Evolutionary conservation across 2,329 filamentous ascomycete genomes (phyloP).

Genomic region (Ophiosphaerella herpotricha): DNA sequence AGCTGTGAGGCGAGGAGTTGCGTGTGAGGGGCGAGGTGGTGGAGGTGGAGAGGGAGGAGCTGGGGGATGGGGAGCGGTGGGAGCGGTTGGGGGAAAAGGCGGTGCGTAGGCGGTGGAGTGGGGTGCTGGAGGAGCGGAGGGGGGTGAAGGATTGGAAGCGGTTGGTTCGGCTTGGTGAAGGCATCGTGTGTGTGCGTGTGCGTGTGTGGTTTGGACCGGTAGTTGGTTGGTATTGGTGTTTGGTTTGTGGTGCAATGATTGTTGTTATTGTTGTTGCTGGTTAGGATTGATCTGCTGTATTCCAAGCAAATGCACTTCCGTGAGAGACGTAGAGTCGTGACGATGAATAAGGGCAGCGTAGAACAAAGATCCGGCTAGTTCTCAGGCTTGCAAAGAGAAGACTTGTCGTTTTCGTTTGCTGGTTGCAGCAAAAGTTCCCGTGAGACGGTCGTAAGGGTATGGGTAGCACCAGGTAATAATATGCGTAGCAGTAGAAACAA

Average conservation of each 20-base stretch:
- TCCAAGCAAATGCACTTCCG: too few species aligned
- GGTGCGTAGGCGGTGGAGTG: conserved; percentile 40
- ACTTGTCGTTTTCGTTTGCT: too few species aligned
- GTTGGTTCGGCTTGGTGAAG: conserved; percentile 40
- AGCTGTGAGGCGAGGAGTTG: conserved; percentile 33
- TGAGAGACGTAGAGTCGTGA: too few species aligned
- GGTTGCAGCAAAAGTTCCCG: too few species aligned
- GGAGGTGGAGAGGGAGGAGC: conserved; percentile 21
- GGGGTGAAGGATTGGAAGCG: conserved; percentile 46
- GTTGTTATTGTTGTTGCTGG: too few species aligned
- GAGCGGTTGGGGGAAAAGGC: conserved; percentile 43
- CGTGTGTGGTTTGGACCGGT: conserved; percentile 2
- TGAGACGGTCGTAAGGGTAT: too few species aligned
- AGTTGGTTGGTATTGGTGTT: conserved; percentile 3
- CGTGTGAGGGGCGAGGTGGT: conserved; percentile 38
- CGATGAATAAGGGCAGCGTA: too few species aligned
- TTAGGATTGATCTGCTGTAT: too few species aligned
- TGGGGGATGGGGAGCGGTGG: conserved; percentile 32
- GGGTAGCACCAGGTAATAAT: not conserved
- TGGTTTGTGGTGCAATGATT: not conserved
- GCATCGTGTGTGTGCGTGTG: conserved; percentile 28
- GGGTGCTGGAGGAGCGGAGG: conserved; percentile 34
- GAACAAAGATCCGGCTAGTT: too few species aligned
- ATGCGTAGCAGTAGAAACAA: conserved; percentile 7
- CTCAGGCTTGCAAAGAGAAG: too few species aligned